phyloP scores from a whole-genome alignment of 78 protist species.

The Dictyostelium purpureum region DNA sequence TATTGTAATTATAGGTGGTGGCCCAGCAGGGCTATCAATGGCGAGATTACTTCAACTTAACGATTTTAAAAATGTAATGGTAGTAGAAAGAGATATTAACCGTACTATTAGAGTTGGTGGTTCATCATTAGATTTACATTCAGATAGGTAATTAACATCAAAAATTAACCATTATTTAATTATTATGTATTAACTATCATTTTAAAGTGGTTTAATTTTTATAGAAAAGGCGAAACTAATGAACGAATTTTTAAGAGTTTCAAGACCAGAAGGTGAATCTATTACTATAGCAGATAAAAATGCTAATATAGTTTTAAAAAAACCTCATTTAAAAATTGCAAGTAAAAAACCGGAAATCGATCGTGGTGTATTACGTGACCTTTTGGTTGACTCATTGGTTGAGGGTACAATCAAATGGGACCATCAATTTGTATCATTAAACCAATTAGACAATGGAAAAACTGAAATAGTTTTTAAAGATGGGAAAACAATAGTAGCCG shows the following conservation, averaged over 20 bases:
- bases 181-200: too few species aligned
- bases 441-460: background rate
- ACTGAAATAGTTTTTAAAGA: background rate
- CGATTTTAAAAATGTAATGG: conserved; percentile 1
- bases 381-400: conserved; percentile 22
- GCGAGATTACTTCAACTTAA: conserved; percentile 9
- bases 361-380: conserved; percentile 24
- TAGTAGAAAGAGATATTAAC: conserved; percentile 27
- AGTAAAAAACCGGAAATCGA: conserved; percentile 48
- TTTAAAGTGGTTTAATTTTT: conserved; percentile 27
- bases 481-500: background rate
- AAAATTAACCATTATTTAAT: too few species aligned
- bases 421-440: background rate
- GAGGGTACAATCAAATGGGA: conserved; percentile 1
- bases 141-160: too few species aligned
- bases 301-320: background rate
- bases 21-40: conserved; percentile 11
- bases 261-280: conserved; percentile 38
- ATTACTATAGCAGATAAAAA: background rate
- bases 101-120: conserved; percentile 35
- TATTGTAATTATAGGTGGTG: conserved; percentile 52
- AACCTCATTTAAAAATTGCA: conserved; percentile 9
- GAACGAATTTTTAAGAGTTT: background rate
- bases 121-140: conserved; percentile 50
- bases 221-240: background rate